Evolutionary conservation across 2,329 filamentous ascomycete genomes (phyloP).

Genomic region (Neurospora crassa): DNA sequence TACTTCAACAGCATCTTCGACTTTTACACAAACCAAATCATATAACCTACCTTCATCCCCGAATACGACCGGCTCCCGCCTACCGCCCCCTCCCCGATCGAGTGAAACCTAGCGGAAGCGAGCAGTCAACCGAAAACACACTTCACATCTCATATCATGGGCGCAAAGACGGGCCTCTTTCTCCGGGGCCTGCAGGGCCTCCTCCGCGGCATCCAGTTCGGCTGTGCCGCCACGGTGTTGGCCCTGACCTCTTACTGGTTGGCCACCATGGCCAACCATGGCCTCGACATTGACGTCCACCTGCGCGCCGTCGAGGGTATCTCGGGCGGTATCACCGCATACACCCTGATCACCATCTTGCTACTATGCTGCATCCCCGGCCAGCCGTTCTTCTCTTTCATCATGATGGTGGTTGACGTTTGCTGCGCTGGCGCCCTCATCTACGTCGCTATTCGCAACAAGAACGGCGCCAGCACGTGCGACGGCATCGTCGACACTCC

Average conservation of each 20-base stretch:
- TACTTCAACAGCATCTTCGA: background rate
- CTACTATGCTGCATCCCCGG: slow-evolving; percentile 75
- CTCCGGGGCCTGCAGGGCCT: slow-evolving; percentile 62
- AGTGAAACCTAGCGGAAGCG: background rate
- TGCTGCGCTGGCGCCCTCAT: slow-evolving; percentile 69
- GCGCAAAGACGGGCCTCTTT: slow-evolving; percentile 43
- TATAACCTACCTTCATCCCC: background rate
- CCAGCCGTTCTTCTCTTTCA: slow-evolving; percentile 58
- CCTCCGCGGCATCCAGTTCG: slow-evolving; percentile 65
- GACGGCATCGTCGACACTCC: slow-evolving; percentile 49
- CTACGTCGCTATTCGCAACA: slow-evolving; percentile 69
- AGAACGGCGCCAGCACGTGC: slow-evolving; percentile 59
- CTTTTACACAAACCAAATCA: background rate
- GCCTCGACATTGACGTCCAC: slow-evolving; percentile 52
- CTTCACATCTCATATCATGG: slow-evolving; percentile 36
- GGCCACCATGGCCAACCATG: slow-evolving; percentile 56
- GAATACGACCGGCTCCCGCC: background rate
- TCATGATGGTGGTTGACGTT: slow-evolving; percentile 68
- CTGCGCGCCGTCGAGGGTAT: slow-evolving; percentile 70
- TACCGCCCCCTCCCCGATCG: background rate
- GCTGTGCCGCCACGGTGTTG: slow-evolving; percentile 63
- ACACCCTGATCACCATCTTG: slow-evolving; percentile 62
- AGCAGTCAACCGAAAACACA: slow-evolving; percentile 1
- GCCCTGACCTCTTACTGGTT: slow-evolving; percentile 81
- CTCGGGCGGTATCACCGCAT: slow-evolving; percentile 63